Base-by-base conservation (phyloP, 352 stramenopile genomes). In the Globisporangium mamillatum region DNA sequence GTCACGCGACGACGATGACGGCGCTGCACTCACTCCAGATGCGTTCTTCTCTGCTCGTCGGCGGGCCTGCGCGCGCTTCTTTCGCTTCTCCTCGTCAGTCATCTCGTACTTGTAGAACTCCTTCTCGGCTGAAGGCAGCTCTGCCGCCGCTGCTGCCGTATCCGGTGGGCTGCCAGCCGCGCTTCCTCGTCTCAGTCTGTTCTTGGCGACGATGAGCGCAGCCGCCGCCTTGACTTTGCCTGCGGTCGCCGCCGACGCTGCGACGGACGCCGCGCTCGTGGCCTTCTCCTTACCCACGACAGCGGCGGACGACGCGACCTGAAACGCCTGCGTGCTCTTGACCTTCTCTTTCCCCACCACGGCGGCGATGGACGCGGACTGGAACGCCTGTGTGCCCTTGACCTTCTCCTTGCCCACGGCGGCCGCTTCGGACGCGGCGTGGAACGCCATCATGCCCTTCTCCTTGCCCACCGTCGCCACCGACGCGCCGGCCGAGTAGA, bases 61-160 rank as follows among this genome's bases (percentile, higher is more conserved):
- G 41, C 82, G 75, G 25, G 84, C 81, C 73, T 89, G 79, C 27
- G 84, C 84, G 72, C 84, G 81, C 66, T 90, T 84, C 68, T 82
- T 78, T 50, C 81, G 78, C 74, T 87, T 86, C 77, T 92, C 81
- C n/a, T 92, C 84, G 29, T 92, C 84, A 1, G 81, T 80, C 84
- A 92, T 90, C 53, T 92, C 84, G 74, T 92, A 92, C 73, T 89
- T 89, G 78, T 89, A 92, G 54, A 91, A 91, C 60, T 86, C 63
- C 68, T 90, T 90, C 56, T 88, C 79, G 3, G 75, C 75, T 41
- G 81, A 89, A 32, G 79, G 76, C 44, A 86, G 55, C 20, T 75
- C 64, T 4, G 61, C 38, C 24, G 63, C 60, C 5, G 56, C n/a
- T n/a, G 32, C 36, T 9, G n/a, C 66, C 22, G 56, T 59, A 20